These are phyloP conservation scores for Moniliophthora roreri DNA, from an alignment of 1,284 basidiomycete genomes.

Conservation along the genomic window DNA sequence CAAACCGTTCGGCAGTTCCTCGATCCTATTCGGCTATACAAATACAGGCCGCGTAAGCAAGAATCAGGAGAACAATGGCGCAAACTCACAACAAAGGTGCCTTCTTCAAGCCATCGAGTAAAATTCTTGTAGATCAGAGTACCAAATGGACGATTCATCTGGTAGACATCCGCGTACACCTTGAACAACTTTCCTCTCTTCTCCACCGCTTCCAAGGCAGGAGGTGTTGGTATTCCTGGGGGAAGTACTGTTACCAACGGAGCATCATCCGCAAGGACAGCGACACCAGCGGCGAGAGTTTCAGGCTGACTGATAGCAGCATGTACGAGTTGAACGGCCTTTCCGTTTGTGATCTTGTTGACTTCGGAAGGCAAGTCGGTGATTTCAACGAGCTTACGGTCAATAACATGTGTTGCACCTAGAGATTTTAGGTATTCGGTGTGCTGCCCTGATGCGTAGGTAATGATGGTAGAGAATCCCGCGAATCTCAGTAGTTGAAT, in stretches of 20 bases:
- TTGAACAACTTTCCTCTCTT: conserved; percentile 23
- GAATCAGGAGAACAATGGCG: not conserved
- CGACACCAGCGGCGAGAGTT: conserved; percentile 30
- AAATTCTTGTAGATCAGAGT: conserved; percentile 27
- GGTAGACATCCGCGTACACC: conserved; percentile 27
- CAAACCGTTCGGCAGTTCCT: conserved; percentile 47
- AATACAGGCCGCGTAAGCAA: conserved; percentile 14
- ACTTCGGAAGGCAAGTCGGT: conserved; percentile 28
- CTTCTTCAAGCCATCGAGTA: conserved; percentile 31
- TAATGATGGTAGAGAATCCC: conserved; percentile 54
- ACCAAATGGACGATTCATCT: conserved; percentile 25
- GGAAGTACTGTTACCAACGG: conserved; percentile 16
- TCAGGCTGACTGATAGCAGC: conserved; percentile 35
- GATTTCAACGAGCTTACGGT: conserved; percentile 33
- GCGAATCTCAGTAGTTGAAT: conserved; percentile 55
- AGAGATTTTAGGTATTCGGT: conserved; percentile 41
- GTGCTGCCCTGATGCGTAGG: conserved; percentile 49
- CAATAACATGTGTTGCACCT: conserved; percentile 55
- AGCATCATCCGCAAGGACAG: conserved; percentile 22
- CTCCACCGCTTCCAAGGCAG: conserved; percentile 1
- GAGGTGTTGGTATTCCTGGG: conserved; percentile 5
- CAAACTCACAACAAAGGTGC: conserved; percentile 32
- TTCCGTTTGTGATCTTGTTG: conserved; percentile 24
- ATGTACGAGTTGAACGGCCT: conserved; percentile 36
- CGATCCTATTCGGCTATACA: conserved; percentile 35